A percentile compares a stretch with the other conserved stretches of the same genome.
These are phyloP conservation scores for Toxoplasma gondii DNA, from an alignment of 169 alveolate genomes.

Conservation along the genomic window DNA sequence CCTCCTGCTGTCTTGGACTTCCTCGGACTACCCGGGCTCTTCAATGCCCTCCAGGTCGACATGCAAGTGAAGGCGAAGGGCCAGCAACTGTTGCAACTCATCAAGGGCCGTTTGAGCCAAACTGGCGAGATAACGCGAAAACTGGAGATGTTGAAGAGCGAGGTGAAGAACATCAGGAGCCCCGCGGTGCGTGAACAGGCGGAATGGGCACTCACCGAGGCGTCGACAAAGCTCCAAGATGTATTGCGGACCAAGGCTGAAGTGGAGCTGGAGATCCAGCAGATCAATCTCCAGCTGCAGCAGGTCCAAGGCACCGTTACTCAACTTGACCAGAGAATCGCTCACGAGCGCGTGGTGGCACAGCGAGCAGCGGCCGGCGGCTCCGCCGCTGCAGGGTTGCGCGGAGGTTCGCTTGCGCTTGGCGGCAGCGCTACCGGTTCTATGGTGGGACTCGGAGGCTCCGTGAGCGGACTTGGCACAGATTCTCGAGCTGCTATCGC, in stretches of 20 bases:
- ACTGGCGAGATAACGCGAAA: neutral
- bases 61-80: neutral
- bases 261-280: slow-evolving; percentile 8
- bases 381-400: neutral
- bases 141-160: neutral
- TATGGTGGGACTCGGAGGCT: neutral
- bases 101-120: neutral
- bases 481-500: neutral
- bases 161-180: neutral
- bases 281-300: neutral
- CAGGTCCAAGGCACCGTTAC: neutral
- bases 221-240: neutral
- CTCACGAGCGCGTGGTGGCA: neutral
- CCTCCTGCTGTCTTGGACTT: neutral
- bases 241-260: neutral
- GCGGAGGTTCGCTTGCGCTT: neutral
- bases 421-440: neutral
- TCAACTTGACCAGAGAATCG: neutral
- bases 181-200: slow-evolving; percentile 5
- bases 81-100: neutral
- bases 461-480: neutral
- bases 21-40: neutral
- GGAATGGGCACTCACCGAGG: neutral
- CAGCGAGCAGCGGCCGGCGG: neutral
- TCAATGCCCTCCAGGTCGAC: neutral